These are phyloP conservation scores for Beauveria pseudobassiana DNA, from an alignment of 2,329 filamentous ascomycete species.

Conservation along the genomic window DNA sequence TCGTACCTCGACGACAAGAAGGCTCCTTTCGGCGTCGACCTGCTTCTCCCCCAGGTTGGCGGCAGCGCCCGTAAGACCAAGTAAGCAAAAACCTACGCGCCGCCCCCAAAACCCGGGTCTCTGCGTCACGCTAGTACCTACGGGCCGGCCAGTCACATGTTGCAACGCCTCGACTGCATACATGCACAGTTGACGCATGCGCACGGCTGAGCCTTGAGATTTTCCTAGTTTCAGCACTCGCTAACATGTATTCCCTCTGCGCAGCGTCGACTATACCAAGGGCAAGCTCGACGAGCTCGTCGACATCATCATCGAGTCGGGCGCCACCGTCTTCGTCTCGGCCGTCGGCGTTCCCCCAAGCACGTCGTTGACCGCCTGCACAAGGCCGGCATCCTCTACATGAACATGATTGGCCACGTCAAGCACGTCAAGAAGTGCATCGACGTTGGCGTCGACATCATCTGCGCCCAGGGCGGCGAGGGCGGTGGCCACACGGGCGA, in stretches of 20 bases:
- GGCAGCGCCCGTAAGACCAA: slow-evolving; percentile 94
- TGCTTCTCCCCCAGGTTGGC: slow-evolving; percentile 89
- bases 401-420: slow-evolving; percentile 99
- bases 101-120: too few relatives aligned
- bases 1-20: slow-evolving; percentile 80
- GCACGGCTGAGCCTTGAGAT: background rate
- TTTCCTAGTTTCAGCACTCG: background rate
- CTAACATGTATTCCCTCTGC: slow-evolving; percentile 5
- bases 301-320: slow-evolving; percentile 86
- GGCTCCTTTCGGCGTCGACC: slow-evolving; percentile 89
- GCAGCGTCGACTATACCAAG: slow-evolving; percentile 98
- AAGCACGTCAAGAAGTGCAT: slow-evolving; percentile 98
- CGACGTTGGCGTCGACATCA: slow-evolving; percentile 85
- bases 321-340: slow-evolving; percentile 89
- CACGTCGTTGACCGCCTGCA: slow-evolving; percentile 85
- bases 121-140: background rate
- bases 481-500: slow-evolving; percentile 95
- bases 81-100: slow-evolving; percentile 29
- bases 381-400: slow-evolving; percentile 81
- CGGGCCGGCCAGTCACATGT: background rate
- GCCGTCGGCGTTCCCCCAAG: slow-evolving; percentile 92
- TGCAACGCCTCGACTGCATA: background rate
- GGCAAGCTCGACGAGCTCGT: slow-evolving; percentile 89
- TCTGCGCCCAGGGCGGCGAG: slow-evolving; percentile 97
- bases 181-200: background rate